Evolutionary conservation across 78 protist genomes (phyloP).

Genomic region (Dictyostelium firmibasis): DNA sequence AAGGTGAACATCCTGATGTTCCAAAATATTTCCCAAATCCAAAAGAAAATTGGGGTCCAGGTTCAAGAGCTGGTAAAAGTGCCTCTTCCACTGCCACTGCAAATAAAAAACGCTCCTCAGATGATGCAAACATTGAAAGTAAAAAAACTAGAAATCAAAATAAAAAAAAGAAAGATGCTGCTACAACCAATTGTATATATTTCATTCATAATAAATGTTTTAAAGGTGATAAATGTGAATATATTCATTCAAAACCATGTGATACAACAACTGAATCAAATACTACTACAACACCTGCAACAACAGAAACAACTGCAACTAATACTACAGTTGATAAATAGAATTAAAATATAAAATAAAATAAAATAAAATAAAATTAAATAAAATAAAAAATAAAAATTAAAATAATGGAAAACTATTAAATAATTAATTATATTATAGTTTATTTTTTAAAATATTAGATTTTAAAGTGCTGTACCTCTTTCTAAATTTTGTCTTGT

Average conservation of each 20-base stretch:
- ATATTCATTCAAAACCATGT: background rate
- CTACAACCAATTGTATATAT: background rate
- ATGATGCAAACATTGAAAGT: background rate
- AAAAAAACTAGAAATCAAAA: constrained; percentile 1
- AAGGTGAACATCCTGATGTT: constrained; percentile 61
- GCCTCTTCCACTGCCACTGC: too few species aligned
- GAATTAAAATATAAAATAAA: too few species aligned
- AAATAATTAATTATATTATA: too few species aligned
- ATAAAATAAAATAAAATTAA: too few species aligned
- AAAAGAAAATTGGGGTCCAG: constrained; percentile 84
- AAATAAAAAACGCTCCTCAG: background rate
- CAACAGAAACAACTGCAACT: background rate
- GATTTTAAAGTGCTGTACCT: constrained; percentile 85
- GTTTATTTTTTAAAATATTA: too few species aligned
- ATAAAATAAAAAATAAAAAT: too few species aligned
- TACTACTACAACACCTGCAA: too few species aligned
- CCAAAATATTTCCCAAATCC: constrained; percentile 83
- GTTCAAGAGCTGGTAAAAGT: constrained; percentile 68
- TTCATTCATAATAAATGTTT: background rate
- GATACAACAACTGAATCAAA: background rate
- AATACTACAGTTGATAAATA: background rate
- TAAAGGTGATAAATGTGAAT: constrained; percentile 43
- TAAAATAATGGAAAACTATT: too few species aligned
- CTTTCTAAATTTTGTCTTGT: constrained; percentile 90
- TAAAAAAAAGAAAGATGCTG: background rate